These are phyloP conservation scores for Leccinum truebloodii DNA, from an alignment of 768 basidiomycete species.

Conservation along the genomic window DNA sequence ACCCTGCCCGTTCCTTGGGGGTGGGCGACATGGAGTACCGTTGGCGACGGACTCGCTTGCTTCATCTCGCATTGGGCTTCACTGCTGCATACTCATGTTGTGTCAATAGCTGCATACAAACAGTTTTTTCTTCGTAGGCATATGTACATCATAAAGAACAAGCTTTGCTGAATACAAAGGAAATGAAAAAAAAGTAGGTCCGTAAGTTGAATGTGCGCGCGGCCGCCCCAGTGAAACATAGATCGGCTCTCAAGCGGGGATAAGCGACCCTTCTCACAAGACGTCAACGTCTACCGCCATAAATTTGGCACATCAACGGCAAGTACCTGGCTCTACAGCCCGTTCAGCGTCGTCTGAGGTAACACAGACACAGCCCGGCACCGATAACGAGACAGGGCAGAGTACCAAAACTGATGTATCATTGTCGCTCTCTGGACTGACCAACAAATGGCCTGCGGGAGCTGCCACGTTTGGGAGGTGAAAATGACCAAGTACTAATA, in stretches of 20 bases:
- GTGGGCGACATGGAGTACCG: conserved; percentile 29
- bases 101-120: conserved; percentile 38
- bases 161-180: conserved; percentile 30
- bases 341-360: conserved; percentile 10
- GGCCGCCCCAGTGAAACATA: conserved; percentile 9
- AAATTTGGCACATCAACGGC: conserved; percentile 1
- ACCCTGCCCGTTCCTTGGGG: conserved; percentile 13
- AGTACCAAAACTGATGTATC: conserved; percentile 13
- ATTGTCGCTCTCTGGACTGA: conserved; percentile 5
- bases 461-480: conserved; percentile 23
- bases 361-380: conserved; percentile 19
- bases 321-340: neutral
- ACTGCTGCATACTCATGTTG: conserved; percentile 38
- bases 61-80: conserved; percentile 32
- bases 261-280: conserved; percentile 7
- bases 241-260: neutral
- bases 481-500: conserved; percentile 25
- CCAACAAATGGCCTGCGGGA: neutral
- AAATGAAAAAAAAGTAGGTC: neutral
- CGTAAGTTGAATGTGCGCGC: neutral
- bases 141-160: conserved; percentile 36
- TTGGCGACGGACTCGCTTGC: conserved; percentile 24
- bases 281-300: conserved; percentile 5
- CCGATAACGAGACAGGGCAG: conserved; percentile 13
- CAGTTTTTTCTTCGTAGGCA: conserved; percentile 29